These are phyloP conservation scores for Polytrichum formosum DNA, from an alignment of 225 moss, liverwort and hornwort species.

Conservation along the genomic window DNA sequence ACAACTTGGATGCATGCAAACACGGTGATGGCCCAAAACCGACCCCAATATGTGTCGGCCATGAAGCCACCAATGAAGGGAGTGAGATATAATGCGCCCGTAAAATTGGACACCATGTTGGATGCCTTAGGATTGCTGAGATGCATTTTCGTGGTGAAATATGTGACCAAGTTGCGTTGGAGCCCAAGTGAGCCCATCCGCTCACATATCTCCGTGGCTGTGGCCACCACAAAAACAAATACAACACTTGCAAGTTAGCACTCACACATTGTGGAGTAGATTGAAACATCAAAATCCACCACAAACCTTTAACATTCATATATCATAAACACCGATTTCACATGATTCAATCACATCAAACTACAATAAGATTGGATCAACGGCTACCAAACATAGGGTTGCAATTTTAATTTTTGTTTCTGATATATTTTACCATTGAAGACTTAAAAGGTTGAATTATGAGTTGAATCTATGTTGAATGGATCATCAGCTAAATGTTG, in stretches of 20 bases:
- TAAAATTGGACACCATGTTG: conserved; percentile 96
- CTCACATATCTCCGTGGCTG: conserved; percentile 94
- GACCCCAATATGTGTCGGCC: conserved; percentile 85
- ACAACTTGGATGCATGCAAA: conserved; percentile 73
- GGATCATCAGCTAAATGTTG: too few species aligned
- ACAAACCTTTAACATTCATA: too few species aligned
- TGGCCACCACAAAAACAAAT: neutral
- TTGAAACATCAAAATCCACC: too few species aligned
- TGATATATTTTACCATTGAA: too few species aligned
- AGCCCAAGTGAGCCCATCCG: conserved; percentile 86
- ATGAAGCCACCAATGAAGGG: conserved; percentile 93
- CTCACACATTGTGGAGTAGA: neutral
- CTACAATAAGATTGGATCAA: too few species aligned
- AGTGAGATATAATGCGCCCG: conserved; percentile 93
- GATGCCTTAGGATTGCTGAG: conserved; percentile 78
- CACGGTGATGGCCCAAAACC: conserved; percentile 80
- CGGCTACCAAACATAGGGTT: too few species aligned
- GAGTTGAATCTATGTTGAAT: too few species aligned
- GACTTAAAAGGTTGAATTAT: too few species aligned
- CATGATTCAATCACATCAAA: too few species aligned
- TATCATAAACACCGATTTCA: too few species aligned
- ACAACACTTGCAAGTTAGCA: neutral
- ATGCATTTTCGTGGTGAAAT: conserved; percentile 76
- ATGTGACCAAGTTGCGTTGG: conserved; percentile 84
- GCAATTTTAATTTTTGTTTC: too few species aligned